Evolutionary conservation across 768 basidiomycete genomes (phyloP).

Genomic region (Amyloporia xantha): DNA sequence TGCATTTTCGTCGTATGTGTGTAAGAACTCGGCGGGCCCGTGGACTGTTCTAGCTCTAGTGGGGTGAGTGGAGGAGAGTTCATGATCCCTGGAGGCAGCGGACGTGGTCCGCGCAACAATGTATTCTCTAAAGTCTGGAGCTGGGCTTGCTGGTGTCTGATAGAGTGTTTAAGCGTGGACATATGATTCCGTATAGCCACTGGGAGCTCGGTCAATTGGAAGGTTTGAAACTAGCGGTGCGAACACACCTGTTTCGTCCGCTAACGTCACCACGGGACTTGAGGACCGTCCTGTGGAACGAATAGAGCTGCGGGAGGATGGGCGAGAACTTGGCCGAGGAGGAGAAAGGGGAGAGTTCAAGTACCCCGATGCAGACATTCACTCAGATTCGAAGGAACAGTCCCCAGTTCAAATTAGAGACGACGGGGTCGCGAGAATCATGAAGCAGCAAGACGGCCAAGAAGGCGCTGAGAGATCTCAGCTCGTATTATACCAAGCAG

Average conservation of each 20-base stretch:
- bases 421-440: too few species aligned
- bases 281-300: conserved; percentile 40
- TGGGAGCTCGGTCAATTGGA: conserved; percentile 21
- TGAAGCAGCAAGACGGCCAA: too few species aligned
- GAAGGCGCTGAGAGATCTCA: too few species aligned
- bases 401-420: too few species aligned
- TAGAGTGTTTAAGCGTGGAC: conserved; percentile 75
- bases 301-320: conserved; percentile 44
- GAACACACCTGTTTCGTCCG: conserved; percentile 60
- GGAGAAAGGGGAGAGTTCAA: conserved; percentile 27
- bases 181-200: conserved; percentile 75
- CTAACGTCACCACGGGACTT: conserved; percentile 44
- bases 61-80: conserved; percentile 33
- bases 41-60: conserved; percentile 18
- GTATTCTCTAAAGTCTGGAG: conserved; percentile 62
- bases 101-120: conserved; percentile 61
- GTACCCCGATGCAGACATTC: conserved; percentile 5
- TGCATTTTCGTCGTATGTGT: conserved; percentile 39
- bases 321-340: conserved; percentile 35
- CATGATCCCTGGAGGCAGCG: conserved; percentile 38
- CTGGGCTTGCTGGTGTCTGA: conserved; percentile 80
- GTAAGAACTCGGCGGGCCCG: conserved; percentile 22
- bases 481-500: too few species aligned
- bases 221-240: conserved; percentile 1
- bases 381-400: too few species aligned